Evolutionary conservation across 1,284 basidiomycete species (phyloP), one percentile per base, ranked within the genome.

Genomic region (Puccinia sorghi): DNA sequence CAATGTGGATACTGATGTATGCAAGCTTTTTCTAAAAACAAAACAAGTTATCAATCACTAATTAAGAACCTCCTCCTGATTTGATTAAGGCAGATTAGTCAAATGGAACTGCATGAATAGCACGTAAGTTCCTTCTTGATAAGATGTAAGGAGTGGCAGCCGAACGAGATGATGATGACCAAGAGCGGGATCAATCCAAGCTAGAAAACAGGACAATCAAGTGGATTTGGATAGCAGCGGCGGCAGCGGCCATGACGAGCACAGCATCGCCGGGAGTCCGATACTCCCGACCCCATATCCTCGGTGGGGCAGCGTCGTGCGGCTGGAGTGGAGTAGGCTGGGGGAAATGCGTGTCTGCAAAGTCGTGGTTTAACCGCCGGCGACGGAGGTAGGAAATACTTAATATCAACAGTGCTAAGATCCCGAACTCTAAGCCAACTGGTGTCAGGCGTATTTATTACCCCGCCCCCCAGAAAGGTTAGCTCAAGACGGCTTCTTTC

Each of bases 271-370:
- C 72, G 6, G 72, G 59, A 11, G 72, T 74, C 4, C 72, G 54
- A 50, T 63, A 74, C n/a, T 74, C 52, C 1, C 72, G 72, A 37
- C 72, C 72, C 72, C 72, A 74, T 13, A 74, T 11, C 43, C 72
- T 61, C 15, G n/a, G n/a, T n/a, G 56, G 56, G 6, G 6, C 20
- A 37, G 41, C 43, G 22, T 43, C 2, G n/a, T 52, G n/a, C 32
- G n/a, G 22, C 5, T 8, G 6, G 11, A 46, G 22, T 48, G 13
- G 12, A 20, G 13, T 22, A 15, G 39, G 22, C 8, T 3, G 1
- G n/a, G 72, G 72, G 20, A 74, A 48, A 46, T 74, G 59, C 2
- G 22, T 11, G 37, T 74, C 72, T 25, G 46, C 1, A 25, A 74
- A 74, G 64, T 74, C 72, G 57, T 74, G 41, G 25, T 74, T 74